Evolutionary conservation across 2,329 filamentous ascomycete species (phyloP).

Genomic region (Chaetomium globosum): DNA sequence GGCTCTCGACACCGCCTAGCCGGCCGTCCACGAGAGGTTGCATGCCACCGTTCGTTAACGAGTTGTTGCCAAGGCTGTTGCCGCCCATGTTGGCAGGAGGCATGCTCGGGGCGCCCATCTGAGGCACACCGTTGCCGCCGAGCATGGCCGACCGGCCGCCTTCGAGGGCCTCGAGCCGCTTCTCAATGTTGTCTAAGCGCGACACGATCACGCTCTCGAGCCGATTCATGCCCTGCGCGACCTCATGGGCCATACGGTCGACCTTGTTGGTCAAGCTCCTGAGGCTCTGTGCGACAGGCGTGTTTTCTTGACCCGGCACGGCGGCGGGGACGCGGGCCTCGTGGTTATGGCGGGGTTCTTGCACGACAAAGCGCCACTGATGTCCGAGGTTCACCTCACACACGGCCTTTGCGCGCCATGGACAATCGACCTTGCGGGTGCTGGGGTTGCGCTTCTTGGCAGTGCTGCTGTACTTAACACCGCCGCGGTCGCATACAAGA

Average conservation of each 20-base stretch:
- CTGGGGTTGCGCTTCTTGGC: slow-evolving; percentile 67
- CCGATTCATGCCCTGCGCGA: slow-evolving; percentile 55
- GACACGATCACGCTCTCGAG: slow-evolving; percentile 57
- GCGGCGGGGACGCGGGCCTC: slow-evolving; percentile 60
- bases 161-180: slow-evolving; percentile 38
- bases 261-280: slow-evolving; percentile 62
- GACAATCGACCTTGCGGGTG: slow-evolving; percentile 66
- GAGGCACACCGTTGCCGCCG: slow-evolving; percentile 32
- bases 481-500: slow-evolving; percentile 64
- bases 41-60: slow-evolving; percentile 38
- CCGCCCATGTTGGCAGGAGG: slow-evolving; percentile 39
- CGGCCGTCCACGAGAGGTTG: slow-evolving; percentile 35
- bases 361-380: slow-evolving; percentile 66
- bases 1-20: slow-evolving; percentile 37
- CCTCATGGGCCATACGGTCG: slow-evolving; percentile 60
- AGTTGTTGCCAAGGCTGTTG: slow-evolving; percentile 33
- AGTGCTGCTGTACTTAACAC: slow-evolving; percentile 66
- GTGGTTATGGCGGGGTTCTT: slow-evolving; percentile 63
- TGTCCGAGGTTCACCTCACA: slow-evolving; percentile 65
- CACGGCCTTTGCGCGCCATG: slow-evolving; percentile 65
- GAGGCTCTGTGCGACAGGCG: slow-evolving; percentile 60
- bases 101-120: slow-evolving; percentile 37
- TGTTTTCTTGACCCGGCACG: slow-evolving; percentile 59
- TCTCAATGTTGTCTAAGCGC: slow-evolving; percentile 58
- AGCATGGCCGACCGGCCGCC: slow-evolving; percentile 33